Conservation (phyloP, 116 monocot species). For the Trichopus zeylanicus region DNA sequence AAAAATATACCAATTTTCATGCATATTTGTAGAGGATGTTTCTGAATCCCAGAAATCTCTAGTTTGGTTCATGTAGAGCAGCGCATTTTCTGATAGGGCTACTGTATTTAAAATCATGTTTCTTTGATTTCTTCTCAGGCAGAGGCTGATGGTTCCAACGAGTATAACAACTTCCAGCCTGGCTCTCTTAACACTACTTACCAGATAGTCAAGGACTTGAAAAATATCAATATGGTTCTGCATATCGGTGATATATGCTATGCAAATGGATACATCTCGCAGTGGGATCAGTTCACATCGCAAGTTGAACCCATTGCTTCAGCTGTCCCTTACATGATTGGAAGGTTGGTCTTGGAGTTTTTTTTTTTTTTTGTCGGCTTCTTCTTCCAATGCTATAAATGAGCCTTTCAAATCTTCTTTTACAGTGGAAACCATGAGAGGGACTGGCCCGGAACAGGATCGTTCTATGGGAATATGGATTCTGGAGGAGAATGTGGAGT, state of each 20-base stretch:
- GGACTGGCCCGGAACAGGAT: slow-evolving; percentile 92
- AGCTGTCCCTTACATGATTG: slow-evolving; percentile 63
- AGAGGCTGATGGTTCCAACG: slow-evolving; percentile 74
- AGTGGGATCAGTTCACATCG: slow-evolving; percentile 81
- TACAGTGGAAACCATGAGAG: slow-evolving; percentile 96
- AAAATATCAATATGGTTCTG: slow-evolving; percentile 60
- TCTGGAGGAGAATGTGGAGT: slow-evolving; percentile 99
- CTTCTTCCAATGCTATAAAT: not conserved
- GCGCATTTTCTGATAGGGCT: no score
- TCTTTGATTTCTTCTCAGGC: slow-evolving; percentile 24
- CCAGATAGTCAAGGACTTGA: slow-evolving; percentile 50
- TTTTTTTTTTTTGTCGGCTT: not conserved
- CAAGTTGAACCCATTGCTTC: slow-evolving; percentile 78
- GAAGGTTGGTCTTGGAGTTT: slow-evolving; percentile 25
- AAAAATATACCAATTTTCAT: no score
- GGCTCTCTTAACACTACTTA: slow-evolving; percentile 71
- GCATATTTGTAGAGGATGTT: no score
- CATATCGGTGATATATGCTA: slow-evolving; percentile 72
- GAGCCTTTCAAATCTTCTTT: not conserved
- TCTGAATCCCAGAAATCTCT: no score
- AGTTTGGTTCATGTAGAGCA: no score
- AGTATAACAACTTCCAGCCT: slow-evolving; percentile 50
- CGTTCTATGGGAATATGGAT: slow-evolving; percentile 79
- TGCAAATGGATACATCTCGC: slow-evolving; percentile 79
- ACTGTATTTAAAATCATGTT: no score